Percentiles rank a stretch among this genome's conserved stretches.
These are phyloP conservation scores for Clarireedia hainanense DNA, from an alignment of 2,329 filamentous ascomycete genomes.

Conservation along the genomic window DNA sequence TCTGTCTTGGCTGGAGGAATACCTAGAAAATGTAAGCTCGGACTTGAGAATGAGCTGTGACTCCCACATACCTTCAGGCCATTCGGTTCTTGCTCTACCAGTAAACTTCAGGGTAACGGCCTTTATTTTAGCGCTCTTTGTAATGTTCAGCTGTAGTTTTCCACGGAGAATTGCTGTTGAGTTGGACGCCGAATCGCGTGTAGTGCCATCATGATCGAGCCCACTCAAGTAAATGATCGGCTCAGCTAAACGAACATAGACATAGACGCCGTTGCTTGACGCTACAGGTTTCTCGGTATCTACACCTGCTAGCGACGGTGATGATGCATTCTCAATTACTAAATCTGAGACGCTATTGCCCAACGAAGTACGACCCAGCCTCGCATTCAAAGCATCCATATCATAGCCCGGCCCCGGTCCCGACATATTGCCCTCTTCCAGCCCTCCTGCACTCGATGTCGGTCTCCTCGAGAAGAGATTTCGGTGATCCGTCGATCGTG, in stretches of 20 bases:
- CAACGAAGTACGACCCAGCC: neutral
- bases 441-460: slow-evolving; percentile 5
- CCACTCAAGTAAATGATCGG: slow-evolving; percentile 74
- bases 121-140: slow-evolving; percentile 90
- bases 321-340: neutral
- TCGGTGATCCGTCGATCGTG: slow-evolving; percentile 16
- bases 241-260: slow-evolving; percentile 68
- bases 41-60: neutral
- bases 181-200: slow-evolving; percentile 17
- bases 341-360: slow-evolving; percentile 5
- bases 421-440: slow-evolving; percentile 14
- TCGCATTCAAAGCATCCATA: slow-evolving; percentile 1
- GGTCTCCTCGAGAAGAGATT: slow-evolving; percentile 21
- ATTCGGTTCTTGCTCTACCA: slow-evolving; percentile 82
- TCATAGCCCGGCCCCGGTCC: slow-evolving; percentile 13
- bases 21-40: slow-evolving; percentile 35
- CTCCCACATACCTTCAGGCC: slow-evolving; percentile 75
- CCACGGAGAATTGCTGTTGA: slow-evolving; percentile 76
- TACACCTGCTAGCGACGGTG: neutral
- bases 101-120: slow-evolving; percentile 79
- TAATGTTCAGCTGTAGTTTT: slow-evolving; percentile 70
- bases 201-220: slow-evolving; percentile 50
- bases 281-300: slow-evolving; percentile 61
- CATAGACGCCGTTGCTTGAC: slow-evolving; percentile 65
- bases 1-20: slow-evolving; percentile 84